Conservation (phyloP, 1,139 yeast species). For the Debaryomyces udenii region DNA sequence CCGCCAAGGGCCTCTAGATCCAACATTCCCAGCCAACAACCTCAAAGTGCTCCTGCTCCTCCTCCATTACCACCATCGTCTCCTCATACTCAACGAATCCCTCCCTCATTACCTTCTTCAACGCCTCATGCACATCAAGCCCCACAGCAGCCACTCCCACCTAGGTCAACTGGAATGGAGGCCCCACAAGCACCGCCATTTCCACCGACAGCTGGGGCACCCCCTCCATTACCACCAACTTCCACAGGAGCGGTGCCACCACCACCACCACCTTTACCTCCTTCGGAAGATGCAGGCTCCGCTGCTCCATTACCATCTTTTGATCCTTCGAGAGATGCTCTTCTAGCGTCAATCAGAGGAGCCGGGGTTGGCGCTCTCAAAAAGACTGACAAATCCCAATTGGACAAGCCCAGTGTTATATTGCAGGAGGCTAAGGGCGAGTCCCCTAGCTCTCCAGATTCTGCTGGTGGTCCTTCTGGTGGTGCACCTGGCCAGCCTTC, state of each 20-base stretch:
- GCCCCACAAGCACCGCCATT: conserved; percentile 14
- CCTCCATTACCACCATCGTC: conserved; percentile 9
- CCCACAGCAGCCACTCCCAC: conserved; percentile 13
- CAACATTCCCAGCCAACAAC: conserved; percentile 18
- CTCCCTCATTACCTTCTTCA: conserved; percentile 13
- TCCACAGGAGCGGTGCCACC: conserved; percentile 25
- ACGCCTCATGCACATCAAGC: conserved; percentile 17
- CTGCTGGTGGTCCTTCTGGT: conserved; percentile 41
- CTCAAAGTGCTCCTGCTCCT: conserved; percentile 24
- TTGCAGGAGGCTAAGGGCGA: conserved; percentile 76
- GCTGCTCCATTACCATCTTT: conserved; percentile 33
- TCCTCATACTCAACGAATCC: conserved; percentile 19
- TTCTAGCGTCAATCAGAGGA: conserved; percentile 82
- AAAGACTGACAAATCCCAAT: conserved; percentile 79
- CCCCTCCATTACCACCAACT: conserved; percentile 22
- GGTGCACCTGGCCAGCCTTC: conserved; percentile 54
- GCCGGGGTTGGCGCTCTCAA: conserved; percentile 70
- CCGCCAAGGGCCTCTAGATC: conserved; percentile 14
- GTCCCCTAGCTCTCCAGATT: conserved; percentile 27
- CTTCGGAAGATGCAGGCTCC: conserved; percentile 21
- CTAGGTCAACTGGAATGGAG: too few relatives aligned
- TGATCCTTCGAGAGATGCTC: conserved; percentile 74
- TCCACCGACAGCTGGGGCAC: conserved; percentile 9
- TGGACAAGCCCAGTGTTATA: conserved; percentile 76
- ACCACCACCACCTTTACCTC: conserved; percentile 36